These are phyloP conservation scores for Glycine soja DNA, from an alignment of 306 rosid genomes.

Conservation along the genomic window DNA sequence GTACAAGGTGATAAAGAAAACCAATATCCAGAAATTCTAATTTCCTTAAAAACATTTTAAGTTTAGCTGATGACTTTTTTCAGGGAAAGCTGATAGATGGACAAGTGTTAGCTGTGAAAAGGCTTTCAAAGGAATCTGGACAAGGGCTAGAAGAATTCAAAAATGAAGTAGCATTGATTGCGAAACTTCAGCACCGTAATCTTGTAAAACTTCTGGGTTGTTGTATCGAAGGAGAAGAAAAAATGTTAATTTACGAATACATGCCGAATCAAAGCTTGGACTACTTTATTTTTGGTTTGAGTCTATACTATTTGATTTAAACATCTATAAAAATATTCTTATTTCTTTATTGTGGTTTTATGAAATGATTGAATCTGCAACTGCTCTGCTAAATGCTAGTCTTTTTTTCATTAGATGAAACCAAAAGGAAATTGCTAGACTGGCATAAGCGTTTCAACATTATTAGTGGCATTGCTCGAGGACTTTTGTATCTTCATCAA, in stretches of 20 bases:
- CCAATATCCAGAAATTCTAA: neutral
- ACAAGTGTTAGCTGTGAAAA: conserved; percentile 9
- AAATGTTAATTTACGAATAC: conserved; percentile 30
- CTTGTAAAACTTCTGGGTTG: conserved; percentile 34
- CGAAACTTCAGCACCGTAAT: conserved; percentile 32
- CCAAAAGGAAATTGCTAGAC: neutral
- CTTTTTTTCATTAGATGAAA: neutral
- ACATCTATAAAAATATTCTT: neutral
- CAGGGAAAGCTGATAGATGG: neutral
- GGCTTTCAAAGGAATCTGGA: neutral
- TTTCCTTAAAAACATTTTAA: neutral
- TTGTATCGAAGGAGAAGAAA: conserved; percentile 21
- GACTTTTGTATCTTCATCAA: conserved; percentile 38
- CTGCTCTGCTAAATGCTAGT: neutral
- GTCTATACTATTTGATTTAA: neutral
- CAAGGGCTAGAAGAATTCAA: conserved; percentile 24
- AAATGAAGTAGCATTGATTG: neutral
- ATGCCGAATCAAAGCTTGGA: conserved; percentile 34
- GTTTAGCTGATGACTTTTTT: neutral
- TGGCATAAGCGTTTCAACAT: neutral
- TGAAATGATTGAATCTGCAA: neutral
- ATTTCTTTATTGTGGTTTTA: neutral
- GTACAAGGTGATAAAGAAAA: conserved; percentile 42
- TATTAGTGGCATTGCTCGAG: conserved; percentile 35
- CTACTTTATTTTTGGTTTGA: conserved; percentile 30